Conservation (phyloP, 805 yeast genomes). For the Suhomyces prunicola region DNA sequence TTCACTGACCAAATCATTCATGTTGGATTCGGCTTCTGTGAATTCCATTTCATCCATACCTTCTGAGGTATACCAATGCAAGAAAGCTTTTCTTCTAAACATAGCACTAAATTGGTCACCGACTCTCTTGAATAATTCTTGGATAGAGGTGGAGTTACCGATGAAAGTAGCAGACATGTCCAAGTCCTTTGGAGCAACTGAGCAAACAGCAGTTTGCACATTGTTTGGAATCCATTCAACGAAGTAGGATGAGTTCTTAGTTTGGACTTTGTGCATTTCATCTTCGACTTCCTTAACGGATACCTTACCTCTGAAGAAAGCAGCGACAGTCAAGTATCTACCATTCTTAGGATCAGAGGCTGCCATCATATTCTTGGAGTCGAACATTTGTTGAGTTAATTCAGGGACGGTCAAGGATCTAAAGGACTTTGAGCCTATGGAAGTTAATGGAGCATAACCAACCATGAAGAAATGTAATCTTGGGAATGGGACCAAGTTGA, state of each 20-base stretch:
- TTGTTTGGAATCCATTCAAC: constrained; percentile 97
- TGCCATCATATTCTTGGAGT: constrained; percentile 93
- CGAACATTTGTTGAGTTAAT: constrained; percentile 90
- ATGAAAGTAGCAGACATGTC: constrained; percentile 91
- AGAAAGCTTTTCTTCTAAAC: constrained; percentile 92
- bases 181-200: constrained; percentile 80
- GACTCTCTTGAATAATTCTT: constrained; percentile 84
- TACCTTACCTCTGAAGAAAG: constrained; percentile 91
- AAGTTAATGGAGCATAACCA: constrained; percentile 88
- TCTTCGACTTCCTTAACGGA: constrained; percentile 93
- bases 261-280: constrained; percentile 82
- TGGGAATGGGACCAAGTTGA: constrained; percentile 92
- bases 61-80: constrained; percentile 93
- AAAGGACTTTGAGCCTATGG: constrained; percentile 77
- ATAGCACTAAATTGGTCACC: constrained; percentile 87
- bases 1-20: constrained; percentile 85
- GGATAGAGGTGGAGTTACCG: constrained; percentile 91
- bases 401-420: constrained; percentile 85
- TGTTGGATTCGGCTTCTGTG: constrained; percentile 88
- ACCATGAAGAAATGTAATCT: constrained; percentile 94
- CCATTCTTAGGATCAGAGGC: constrained; percentile 90
- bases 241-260: constrained; percentile 75
- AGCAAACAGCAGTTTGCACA: constrained; percentile 90
- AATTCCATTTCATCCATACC: constrained; percentile 97
- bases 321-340: constrained; percentile 87